Conservation (phyloP, 495 filamentous ascomycete species). For the Podospora pseudopauciseta region DNA sequence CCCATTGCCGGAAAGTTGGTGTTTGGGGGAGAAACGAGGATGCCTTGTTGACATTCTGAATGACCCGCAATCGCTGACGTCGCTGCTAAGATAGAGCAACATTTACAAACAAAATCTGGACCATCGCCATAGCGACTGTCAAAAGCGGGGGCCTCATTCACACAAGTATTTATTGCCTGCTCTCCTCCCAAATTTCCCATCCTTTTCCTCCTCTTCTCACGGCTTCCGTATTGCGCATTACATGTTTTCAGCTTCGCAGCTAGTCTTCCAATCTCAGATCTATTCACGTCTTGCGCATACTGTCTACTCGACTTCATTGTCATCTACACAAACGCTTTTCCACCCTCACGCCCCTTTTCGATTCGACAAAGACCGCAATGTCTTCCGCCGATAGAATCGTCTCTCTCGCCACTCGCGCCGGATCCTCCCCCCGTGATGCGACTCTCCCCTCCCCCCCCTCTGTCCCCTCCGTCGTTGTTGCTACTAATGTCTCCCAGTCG, state of each 20-base stretch:
- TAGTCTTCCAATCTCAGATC: background rate
- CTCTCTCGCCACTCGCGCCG: background rate
- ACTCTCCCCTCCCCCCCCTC: background rate
- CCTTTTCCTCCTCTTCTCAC: background rate
- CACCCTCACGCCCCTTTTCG: background rate
- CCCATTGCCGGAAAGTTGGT: background rate
- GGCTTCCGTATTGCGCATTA: background rate
- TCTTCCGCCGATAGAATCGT: background rate
- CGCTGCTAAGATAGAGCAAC: background rate
- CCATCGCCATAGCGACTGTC: background rate
- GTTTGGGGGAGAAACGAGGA: background rate
- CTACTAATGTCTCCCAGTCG: background rate
- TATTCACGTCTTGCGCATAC: background rate
- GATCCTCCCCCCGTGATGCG: background rate
- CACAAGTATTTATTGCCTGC: background rate
- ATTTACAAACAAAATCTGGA: background rate
- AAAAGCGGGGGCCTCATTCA: background rate
- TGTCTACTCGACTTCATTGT: background rate
- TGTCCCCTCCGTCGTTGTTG: too few relatives aligned
- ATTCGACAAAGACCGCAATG: background rate
- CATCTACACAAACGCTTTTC: background rate
- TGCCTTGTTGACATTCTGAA: background rate
- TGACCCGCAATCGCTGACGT: background rate
- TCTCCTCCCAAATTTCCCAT: background rate
- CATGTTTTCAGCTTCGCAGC: background rate